Evolutionary conservation across 352 stramenopile species (phyloP), one percentile per base, ranked within the genome.

Genomic region (Phytophthora macrochlamydospora): DNA sequence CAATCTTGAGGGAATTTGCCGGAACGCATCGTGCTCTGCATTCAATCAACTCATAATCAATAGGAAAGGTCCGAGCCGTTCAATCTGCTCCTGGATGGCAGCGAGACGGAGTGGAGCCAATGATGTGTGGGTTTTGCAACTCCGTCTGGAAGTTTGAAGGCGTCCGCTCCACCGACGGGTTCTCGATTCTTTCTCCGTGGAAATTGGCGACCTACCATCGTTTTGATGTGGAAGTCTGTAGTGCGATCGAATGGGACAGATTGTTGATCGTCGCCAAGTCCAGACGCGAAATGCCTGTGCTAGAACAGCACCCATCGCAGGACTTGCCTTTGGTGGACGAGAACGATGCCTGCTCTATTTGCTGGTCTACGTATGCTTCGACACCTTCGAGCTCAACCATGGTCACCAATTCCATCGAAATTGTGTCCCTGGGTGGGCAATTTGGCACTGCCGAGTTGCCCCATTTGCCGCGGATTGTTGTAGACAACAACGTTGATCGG

Each of bases 101-200:
- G 54, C 3, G 24, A 5, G 14, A 2, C 0, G 8, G 29, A 1
- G 32, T 78, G 3, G 55, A 62, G 5, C 61, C 73, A 2, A 28
- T 62, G 6, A 71, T 52, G 6, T 78, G 69, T 44, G 73, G 68
- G 0, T 75, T 75, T 51, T 77, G 73, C 42, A 43, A 69, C 7
- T 80, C 68, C 37, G 48, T 57, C n/a, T 81, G 73, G 73, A 77
- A 76, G 38, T 78, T 66, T 62, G 73, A 81, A 33, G 73, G 61
- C 7, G 38, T 69, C 2, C 18, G 29, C 2, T 3, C 49, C 2
- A 49, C 29, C 8, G 57, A 69, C n/a, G 40, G 32, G 0, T 50
- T 42, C 12, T 65, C 45, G 0, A 35, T 80, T 11, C 60, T 43
- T 37, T 79, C 67, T 0, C 49, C 52, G 5, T 79, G 71, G 67